phyloP scores from a whole-genome alignment of 352 stramenopile genomes.

The Hyaloperonospora brassicae region DNA sequence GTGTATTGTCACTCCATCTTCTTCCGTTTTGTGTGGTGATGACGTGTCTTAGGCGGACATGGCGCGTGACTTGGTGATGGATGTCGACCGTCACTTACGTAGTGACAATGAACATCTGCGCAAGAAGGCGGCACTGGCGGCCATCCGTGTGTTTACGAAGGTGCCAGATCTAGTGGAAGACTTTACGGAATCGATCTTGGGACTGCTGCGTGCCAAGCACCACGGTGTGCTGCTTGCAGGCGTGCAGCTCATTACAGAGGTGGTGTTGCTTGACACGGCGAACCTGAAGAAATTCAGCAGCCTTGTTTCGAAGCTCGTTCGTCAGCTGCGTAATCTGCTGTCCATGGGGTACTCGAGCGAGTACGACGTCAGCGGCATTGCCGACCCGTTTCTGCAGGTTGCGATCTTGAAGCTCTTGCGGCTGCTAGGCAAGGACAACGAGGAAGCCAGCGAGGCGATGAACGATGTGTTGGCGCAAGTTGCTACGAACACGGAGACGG shows the following conservation, averaged over 20 bases:
- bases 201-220: slow-evolving; percentile 92
- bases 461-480: slow-evolving; percentile 99
- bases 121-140: slow-evolving; percentile 96
- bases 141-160: slow-evolving; percentile 89
- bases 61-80: slow-evolving; percentile 95
- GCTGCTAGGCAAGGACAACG: slow-evolving; percentile 92
- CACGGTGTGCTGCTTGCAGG: slow-evolving; percentile 97
- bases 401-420: slow-evolving; percentile 88
- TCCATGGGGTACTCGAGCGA: slow-evolving; percentile 97
- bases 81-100: slow-evolving; percentile 94
- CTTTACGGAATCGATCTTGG: slow-evolving; percentile 94
- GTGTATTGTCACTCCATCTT: slow-evolving; percentile 1
- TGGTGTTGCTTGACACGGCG: slow-evolving; percentile 77
- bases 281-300: slow-evolving; percentile 72
- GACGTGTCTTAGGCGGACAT: slow-evolving; percentile 87
- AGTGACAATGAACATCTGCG: slow-evolving; percentile 92
- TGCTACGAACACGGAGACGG: slow-evolving; percentile 99
- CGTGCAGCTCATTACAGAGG: slow-evolving; percentile 93
- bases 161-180: slow-evolving; percentile 98
- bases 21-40: neutral
- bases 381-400: slow-evolving; percentile 96
- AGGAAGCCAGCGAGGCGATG: slow-evolving; percentile 88
- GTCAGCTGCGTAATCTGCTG: slow-evolving; percentile 92
- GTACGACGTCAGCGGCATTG: slow-evolving; percentile 97
- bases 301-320: slow-evolving; percentile 70